Evolutionary conservation across 306 rosid species (phyloP), one percentile per base, ranked within the genome.

Genomic region (Astragalus membranaceus): DNA sequence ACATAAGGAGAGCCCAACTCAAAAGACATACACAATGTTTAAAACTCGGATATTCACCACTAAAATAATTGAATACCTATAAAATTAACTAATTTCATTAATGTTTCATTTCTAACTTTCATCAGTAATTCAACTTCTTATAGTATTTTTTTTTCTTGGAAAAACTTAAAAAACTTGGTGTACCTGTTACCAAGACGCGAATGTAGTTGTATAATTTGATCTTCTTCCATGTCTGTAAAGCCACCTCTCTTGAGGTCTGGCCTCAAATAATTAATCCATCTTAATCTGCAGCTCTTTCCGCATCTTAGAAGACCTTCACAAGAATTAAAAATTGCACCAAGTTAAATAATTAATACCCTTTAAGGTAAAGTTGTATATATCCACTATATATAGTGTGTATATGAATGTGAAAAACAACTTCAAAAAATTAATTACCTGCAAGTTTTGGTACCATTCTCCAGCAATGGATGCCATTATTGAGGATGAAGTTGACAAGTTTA

Each of bases 371-470:
- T 35, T 55, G 5, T 8, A 0, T 16, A 6, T 17, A 39, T 15
- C 9, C 67, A 60, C 7, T 3, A 6, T 10, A 41, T 3, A 66
- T n/a, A 20, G 23, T 20, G 7, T 11, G 30, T 3, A 26, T 26
- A 4, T 37, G 7, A 3, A 7, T 10, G 13, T 37, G 47, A 46
- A 67, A 33, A 55, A 16, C 29, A 15, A 20, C 2, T 2, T 33
- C 3, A 6, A 58, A 29, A 44, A 35, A 43, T 5, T 29, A 39
- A 26, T 15, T 78, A 90, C 99, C 99, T 78, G 99, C 95, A 82
- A 94, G 96, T 82, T 94, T 91, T 70, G 99, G 99, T 70, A 94
- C 97, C 86, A 81, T 79, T 82, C 99, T 74, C 99, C 99, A 94
- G 67, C 99, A 94, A 36, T 84, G 96, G 55, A 94, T 91, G 5